Conservation (phyloP, 1,284 basidiomycete genomes). For the Puccinia hordei region DNA sequence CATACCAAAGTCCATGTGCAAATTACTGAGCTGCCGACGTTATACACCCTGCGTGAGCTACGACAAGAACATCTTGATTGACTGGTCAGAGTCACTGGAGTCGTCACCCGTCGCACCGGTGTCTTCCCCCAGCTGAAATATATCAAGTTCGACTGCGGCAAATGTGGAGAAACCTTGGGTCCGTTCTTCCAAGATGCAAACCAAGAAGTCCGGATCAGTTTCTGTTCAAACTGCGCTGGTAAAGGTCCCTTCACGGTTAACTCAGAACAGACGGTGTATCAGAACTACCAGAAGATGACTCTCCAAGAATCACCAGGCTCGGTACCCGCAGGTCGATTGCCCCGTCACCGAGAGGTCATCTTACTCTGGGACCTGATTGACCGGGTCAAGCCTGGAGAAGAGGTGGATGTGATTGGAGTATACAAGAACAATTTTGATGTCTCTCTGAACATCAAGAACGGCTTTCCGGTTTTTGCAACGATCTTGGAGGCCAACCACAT, state of each 20-base stretch:
- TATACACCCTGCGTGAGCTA: too few relatives aligned
- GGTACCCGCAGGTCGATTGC: conserved; percentile 98
- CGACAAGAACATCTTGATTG: conserved; percentile 90
- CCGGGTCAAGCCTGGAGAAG: conserved; percentile 87
- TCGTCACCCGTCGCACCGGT: too few relatives aligned
- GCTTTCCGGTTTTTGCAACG: conserved; percentile 85
- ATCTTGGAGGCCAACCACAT: conserved; percentile 71
- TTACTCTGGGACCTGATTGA: conserved; percentile 82
- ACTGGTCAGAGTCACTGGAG: conserved; percentile 90
- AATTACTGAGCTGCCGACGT: too few relatives aligned
- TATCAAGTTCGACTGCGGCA: conserved; percentile 96
- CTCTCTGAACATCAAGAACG: conserved; percentile 60
- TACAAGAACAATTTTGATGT: conserved; percentile 94
- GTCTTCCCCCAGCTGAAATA: conserved; percentile 98
- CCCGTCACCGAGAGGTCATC: conserved; percentile 89
- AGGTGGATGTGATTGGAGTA: conserved; percentile 92
- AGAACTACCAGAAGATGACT: conserved; percentile 95
- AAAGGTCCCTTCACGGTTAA: conserved; percentile 96
- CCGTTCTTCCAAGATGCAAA: conserved; percentile 98
- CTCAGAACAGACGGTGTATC: conserved; percentile 97
- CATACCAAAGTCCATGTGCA: too few relatives aligned
- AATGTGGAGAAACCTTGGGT: conserved; percentile 86
- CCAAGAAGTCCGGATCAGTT: conserved; percentile 89
- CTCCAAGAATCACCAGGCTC: conserved; percentile 98
- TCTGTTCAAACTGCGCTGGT: conserved; percentile 88